Evolutionary conservation across 768 basidiomycete species (phyloP).

Genomic region (Phlebiopsis gigantea): DNA sequence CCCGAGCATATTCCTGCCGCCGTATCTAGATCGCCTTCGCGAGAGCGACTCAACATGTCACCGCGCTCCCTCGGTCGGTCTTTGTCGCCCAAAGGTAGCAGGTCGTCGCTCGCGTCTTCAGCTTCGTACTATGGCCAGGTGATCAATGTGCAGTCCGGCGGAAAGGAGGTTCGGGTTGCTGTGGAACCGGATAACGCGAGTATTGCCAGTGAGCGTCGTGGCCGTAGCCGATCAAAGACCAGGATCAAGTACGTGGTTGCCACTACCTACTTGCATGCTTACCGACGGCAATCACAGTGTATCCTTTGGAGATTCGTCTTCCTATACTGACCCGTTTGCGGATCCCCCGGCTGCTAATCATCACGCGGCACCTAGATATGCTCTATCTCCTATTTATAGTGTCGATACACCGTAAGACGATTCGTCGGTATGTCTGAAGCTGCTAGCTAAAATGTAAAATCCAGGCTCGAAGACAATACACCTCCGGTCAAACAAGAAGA

Average conservation of each 20-base stretch:
- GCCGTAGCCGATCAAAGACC: slow-evolving; percentile 17
- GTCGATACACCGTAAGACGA: slow-evolving; percentile 32
- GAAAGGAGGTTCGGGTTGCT: slow-evolving; percentile 16
- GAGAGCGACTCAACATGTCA: not conserved
- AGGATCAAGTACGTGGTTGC: slow-evolving; percentile 21
- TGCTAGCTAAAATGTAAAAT: not conserved
- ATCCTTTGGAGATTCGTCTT: slow-evolving; percentile 14
- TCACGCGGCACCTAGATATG: slow-evolving; percentile 6
- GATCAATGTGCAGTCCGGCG: slow-evolving; percentile 6
- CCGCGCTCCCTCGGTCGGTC: not conserved
- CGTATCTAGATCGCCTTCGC: slow-evolving; percentile 3
- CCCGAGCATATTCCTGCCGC: slow-evolving; percentile 11
- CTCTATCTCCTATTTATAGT: slow-evolving; percentile 25
- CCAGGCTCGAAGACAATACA: slow-evolving; percentile 1
- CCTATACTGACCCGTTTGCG: slow-evolving; percentile 24
- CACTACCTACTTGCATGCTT: not conserved
- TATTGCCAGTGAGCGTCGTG: slow-evolving; percentile 15
- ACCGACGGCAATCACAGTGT: slow-evolving; percentile 10
- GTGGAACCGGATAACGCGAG: slow-evolving; percentile 8
- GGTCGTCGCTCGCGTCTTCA: slow-evolving; percentile 23
- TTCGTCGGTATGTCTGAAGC: too few species aligned
- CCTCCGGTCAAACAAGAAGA: not conserved
- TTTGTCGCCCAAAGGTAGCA: slow-evolving; percentile 18
- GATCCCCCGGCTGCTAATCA: slow-evolving; percentile 17
- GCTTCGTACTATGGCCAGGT: slow-evolving; percentile 17